Evolutionary conservation across 2,329 filamentous ascomycete species (phyloP).

Genomic region (Dactylellina drechsleri): DNA sequence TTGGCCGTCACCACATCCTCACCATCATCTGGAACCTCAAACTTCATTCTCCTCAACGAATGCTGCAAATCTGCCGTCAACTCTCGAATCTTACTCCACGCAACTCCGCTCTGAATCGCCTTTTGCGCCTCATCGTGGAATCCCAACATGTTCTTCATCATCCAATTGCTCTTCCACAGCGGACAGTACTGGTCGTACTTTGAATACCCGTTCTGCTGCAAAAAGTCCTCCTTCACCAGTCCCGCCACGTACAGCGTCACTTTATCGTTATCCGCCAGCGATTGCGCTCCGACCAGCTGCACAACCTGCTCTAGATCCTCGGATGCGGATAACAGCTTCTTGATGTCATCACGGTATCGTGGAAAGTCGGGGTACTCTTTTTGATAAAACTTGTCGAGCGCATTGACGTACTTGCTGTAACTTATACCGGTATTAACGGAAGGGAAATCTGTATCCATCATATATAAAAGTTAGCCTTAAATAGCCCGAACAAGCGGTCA

Average conservation of each 20-base stretch:
- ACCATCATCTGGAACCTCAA: constrained; percentile 84
- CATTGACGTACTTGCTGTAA: constrained; percentile 94
- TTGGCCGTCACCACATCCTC: constrained; percentile 74
- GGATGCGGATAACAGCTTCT: constrained; percentile 90
- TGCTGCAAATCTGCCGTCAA: constrained; percentile 86
- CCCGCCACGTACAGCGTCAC: constrained; percentile 93
- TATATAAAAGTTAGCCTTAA: constrained; percentile 1
- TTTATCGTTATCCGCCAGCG: constrained; percentile 95
- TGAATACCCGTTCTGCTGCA: constrained; percentile 99
- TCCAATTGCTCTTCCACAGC: constrained; percentile 99
- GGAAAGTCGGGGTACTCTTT: constrained; percentile 95
- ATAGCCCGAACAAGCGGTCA: neutral
- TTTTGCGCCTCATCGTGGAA: constrained; percentile 99
- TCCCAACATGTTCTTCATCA: constrained; percentile 99
- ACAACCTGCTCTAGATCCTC: constrained; percentile 99
- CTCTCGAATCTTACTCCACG: constrained; percentile 92
- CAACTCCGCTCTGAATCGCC: constrained; percentile 87
- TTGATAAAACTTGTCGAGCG: constrained; percentile 92
- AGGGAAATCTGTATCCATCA: constrained; percentile 76
- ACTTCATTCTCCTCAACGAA: constrained; percentile 91
- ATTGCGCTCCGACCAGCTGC: constrained; percentile 96
- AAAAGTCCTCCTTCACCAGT: constrained; percentile 95
- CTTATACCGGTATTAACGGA: constrained; percentile 94
- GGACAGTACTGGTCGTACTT: constrained; percentile 99
- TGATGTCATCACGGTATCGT: constrained; percentile 88